Base-by-base conservation (phyloP, 495 filamentous ascomycete species). In the Neurospora sp. region DNA sequence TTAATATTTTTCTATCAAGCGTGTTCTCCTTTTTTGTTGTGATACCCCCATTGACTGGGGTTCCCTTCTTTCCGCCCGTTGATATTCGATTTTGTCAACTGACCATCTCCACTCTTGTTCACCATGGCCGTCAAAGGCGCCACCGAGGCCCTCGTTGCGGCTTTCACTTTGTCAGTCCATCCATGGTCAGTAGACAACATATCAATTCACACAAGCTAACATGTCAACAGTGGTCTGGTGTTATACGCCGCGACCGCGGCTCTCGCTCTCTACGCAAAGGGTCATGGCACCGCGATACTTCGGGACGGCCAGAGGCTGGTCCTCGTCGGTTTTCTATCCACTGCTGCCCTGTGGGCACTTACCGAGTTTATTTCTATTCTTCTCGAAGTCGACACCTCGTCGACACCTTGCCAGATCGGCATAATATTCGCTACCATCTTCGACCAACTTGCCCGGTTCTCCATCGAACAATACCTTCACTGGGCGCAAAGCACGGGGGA, bases 261-360 rank as follows among this genome's bases (percentile, higher is more conserved):
- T 39, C 78, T 87, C 78, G 82, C 87, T 80, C 81, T 88, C 76
- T 85, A 84, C 76, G 78, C 82, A 76, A 85, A 83, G 72, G 85
- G 85, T 72, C 81, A 86, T 83, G 86, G 83, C 72, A 79, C 82
- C 45, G 73, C 83, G 34, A 78, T 86, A 70, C 84, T 87, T 76
- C 79, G 84, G 82, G 86, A 89, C 84, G 84, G 86, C 85, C 84
- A 83, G 87, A 89, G 87, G 87, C 87, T 89, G 87, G 87, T 85
- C 86, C 87, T 89, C 87, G 77, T 85, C 76, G 74, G 82, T 70
- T 89, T 89, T 77, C 81, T 88, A 73, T 70, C 83, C 11, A 84
- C 83, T 73, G 80, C 83, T 38, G 84, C 84, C 70, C 81, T 85
- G 79, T 89, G 87, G 87, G 86, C 85, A 59, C 77, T 84, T 28